phyloP scores from a whole-genome alignment of 176 grass and related monocot genomes.

The Thalia dealbata region DNA sequence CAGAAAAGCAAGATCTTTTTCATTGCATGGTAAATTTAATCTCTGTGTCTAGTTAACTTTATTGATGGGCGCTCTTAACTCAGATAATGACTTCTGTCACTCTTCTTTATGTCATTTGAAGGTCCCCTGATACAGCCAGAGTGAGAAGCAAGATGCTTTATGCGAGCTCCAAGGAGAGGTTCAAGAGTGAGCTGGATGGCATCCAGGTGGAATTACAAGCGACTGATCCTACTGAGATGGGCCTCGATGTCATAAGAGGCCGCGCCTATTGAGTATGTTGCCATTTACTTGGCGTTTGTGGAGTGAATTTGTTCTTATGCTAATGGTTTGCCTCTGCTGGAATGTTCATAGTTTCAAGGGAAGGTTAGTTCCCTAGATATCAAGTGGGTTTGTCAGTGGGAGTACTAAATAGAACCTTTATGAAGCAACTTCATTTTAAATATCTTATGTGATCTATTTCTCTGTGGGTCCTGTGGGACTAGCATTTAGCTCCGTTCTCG shows the following conservation, averaged over 20 bases:
- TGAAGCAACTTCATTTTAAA: background rate
- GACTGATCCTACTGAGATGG: constrained; percentile 10
- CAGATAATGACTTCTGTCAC: background rate
- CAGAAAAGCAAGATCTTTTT: constrained; percentile 15
- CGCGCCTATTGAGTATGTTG: constrained; percentile 4
- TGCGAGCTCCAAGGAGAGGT: constrained; percentile 8
- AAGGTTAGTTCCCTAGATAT: constrained; percentile 8
- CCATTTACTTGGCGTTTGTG: background rate
- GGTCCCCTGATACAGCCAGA: constrained; percentile 8
- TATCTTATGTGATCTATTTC: background rate
- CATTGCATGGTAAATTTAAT: background rate
- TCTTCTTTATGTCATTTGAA: background rate
- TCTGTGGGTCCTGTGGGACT: background rate
- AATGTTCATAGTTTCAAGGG: constrained; percentile 4
- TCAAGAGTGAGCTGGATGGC: constrained; percentile 8
- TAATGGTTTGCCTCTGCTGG: background rate
- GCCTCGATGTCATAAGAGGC: constrained; percentile 1
- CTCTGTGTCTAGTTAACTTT: background rate
- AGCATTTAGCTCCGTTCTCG: background rate
- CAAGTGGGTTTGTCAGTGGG: background rate
- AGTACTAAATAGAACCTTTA: constrained; percentile 1
- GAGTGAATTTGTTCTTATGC: background rate
- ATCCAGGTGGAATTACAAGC: constrained; percentile 6
- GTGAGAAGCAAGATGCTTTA: constrained; percentile 13
- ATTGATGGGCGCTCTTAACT: background rate